Evolutionary conservation across 768 basidiomycete genomes (phyloP).

Genomic region (Xerocomus potaroensis): DNA sequence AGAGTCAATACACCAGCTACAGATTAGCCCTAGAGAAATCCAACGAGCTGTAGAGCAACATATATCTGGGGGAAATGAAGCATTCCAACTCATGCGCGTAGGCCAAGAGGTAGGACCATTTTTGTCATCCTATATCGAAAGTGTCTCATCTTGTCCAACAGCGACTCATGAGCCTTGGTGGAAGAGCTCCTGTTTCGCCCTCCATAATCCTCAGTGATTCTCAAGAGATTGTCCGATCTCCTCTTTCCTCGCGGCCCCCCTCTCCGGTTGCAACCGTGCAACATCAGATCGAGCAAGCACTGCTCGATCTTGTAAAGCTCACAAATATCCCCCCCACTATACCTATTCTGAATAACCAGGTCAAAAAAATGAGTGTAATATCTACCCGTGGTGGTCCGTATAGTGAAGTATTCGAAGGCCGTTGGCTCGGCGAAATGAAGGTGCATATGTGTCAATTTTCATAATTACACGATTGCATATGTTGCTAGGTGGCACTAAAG

Average conservation of each 20-base stretch:
- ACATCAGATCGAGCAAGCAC: conserved; percentile 41
- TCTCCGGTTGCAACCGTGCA: conserved; percentile 26
- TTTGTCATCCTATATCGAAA: background rate
- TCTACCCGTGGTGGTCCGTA: conserved; percentile 49
- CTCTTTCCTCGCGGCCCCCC: conserved; percentile 16
- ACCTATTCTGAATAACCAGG: conserved; percentile 50
- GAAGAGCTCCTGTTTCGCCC: background rate
- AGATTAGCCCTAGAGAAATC: conserved; percentile 37
- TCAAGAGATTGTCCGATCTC: conserved; percentile 21
- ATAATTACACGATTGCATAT: too few relatives aligned
- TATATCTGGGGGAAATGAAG: conserved; percentile 38
- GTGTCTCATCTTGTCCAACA: background rate
- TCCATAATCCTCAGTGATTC: conserved; percentile 16
- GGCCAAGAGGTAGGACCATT: conserved; percentile 43
- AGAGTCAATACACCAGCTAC: conserved; percentile 38
- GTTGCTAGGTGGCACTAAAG: conserved; percentile 52
- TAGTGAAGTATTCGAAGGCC: conserved; percentile 52
- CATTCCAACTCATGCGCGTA: conserved; percentile 45
- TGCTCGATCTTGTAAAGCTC: conserved; percentile 43
- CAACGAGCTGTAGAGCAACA: conserved; percentile 38
- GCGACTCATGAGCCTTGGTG: conserved; percentile 22
- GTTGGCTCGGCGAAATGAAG: conserved; percentile 52
- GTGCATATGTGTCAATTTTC: conserved; percentile 24
- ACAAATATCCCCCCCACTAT: conserved; percentile 53
- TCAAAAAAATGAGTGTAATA: conserved; percentile 32